A percentile compares a stretch with the other conserved stretches of the same genome.
Conservation (phyloP, 768 basidiomycete species). For the Amanita exitialis region DNA sequence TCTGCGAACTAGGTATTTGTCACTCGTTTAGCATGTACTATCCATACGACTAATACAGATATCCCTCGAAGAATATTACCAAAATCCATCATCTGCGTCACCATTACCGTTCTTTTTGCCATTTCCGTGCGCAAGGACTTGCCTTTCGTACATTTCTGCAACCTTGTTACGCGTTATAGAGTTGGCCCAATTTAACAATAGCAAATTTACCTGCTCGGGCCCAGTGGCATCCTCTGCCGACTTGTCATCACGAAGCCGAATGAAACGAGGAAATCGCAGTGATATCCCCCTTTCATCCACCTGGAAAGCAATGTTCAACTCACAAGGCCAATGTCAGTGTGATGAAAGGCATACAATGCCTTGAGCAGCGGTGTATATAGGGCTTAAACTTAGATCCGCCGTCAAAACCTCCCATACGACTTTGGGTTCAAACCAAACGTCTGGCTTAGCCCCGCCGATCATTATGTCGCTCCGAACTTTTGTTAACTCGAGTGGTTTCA, state of each 20-base stretch:
- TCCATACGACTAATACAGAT: constrained; percentile 16
- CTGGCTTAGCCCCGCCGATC: constrained; percentile 88
- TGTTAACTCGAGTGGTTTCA: constrained; percentile 67
- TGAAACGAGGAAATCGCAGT: constrained; percentile 91
- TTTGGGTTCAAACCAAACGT: constrained; percentile 96
- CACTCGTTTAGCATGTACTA: constrained; percentile 14
- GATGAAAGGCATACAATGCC: constrained; percentile 53
- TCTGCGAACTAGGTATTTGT: constrained; percentile 7
- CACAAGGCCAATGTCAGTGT: background rate
- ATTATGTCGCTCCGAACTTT: constrained; percentile 78
- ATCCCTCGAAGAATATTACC: constrained; percentile 32
- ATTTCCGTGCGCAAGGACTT: constrained; percentile 70
- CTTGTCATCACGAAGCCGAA: constrained; percentile 91
- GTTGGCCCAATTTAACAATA: background rate
- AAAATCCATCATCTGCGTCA: constrained; percentile 71
- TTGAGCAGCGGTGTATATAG: constrained; percentile 91
- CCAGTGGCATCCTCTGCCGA: constrained; percentile 85
- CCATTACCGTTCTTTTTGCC: constrained; percentile 62
- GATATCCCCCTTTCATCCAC: constrained; percentile 89
- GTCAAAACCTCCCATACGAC: constrained; percentile 98
- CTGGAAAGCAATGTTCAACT: constrained; percentile 24
- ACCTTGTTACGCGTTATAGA: constrained; percentile 35
- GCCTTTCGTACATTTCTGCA: constrained; percentile 89
- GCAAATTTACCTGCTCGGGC: constrained; percentile 68
- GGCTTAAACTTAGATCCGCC: constrained; percentile 93